A percentile compares a stretch with the other conserved stretches of the same genome.
These are phyloP conservation scores for Metschnikowia kofuensis DNA, from an alignment of 805 yeast genomes.

Conservation along the genomic window DNA sequence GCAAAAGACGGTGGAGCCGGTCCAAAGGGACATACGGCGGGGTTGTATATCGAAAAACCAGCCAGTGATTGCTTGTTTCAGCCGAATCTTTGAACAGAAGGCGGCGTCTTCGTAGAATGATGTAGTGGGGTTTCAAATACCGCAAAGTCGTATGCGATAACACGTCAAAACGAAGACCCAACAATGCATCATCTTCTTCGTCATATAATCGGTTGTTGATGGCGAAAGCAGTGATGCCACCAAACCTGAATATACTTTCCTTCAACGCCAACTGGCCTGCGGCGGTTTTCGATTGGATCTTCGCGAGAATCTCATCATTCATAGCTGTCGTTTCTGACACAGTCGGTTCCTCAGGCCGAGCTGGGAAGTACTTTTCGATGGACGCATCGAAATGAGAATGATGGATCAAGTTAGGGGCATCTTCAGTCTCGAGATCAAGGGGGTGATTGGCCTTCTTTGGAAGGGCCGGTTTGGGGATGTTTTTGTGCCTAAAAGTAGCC, in stretches of 20 bases:
- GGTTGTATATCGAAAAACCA: slow-evolving; percentile 34
- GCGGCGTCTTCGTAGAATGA: slow-evolving; percentile 32
- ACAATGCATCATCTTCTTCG: slow-evolving; percentile 22
- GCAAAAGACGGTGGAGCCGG: slow-evolving; percentile 14
- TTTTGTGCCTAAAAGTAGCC: slow-evolving; percentile 12
- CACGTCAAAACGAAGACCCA: slow-evolving; percentile 53
- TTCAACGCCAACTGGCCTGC: slow-evolving; percentile 20
- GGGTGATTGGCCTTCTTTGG: background rate
- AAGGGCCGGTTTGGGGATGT: slow-evolving; percentile 9
- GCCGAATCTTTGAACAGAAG: background rate
- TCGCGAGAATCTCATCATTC: slow-evolving; percentile 8
- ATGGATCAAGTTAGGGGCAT: slow-evolving; percentile 17
- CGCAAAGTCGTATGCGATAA: slow-evolving; percentile 21
- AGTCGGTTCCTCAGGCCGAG: background rate
- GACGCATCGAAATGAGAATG: slow-evolving; percentile 18
- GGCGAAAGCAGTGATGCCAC: slow-evolving; percentile 52
- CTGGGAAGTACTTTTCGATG: slow-evolving; percentile 15
- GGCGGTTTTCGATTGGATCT: slow-evolving; percentile 10
- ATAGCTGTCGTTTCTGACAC: background rate
- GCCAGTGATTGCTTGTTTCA: slow-evolving; percentile 20
- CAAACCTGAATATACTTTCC: slow-evolving; percentile 48
- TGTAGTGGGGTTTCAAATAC: slow-evolving; percentile 46
- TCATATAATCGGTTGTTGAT: slow-evolving; percentile 36
- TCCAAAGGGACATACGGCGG: slow-evolving; percentile 31
- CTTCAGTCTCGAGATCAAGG: slow-evolving; percentile 10